Percentiles rank a stretch among this genome's conserved stretches.
phyloP scores from a whole-genome alignment of 2,329 filamentous ascomycete species.

The Sordariomycetes sp. region DNA sequence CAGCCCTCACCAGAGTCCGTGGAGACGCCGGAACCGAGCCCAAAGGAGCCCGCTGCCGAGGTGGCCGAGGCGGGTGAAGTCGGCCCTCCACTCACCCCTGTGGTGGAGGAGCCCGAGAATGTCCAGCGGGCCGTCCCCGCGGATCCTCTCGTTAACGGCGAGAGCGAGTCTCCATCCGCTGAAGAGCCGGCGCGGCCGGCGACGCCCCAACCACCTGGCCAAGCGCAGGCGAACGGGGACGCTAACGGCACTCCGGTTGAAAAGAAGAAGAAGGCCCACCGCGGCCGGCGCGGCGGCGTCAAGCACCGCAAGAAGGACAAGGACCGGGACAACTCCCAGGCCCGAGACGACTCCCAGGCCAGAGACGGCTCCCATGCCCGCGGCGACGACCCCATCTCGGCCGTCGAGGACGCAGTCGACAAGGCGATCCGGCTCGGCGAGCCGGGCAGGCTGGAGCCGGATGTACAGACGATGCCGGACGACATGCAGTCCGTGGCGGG shows the following conservation, averaged over 20 bases:
- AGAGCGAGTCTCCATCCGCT: background rate
- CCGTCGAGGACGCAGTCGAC: constrained; percentile 46
- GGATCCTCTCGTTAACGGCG: background rate
- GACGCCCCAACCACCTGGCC: background rate
- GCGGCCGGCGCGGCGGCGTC: constrained; percentile 61
- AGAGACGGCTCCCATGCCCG: background rate
- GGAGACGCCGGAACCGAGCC: background rate
- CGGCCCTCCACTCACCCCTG: background rate
- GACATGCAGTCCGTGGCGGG: constrained; percentile 50
- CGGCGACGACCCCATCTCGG: constrained; percentile 29
- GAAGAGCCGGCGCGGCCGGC: background rate
- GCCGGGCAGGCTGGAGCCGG: constrained; percentile 44
- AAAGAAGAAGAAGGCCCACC: constrained; percentile 41
- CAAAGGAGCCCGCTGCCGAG: background rate
- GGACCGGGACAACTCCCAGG: constrained; percentile 39
- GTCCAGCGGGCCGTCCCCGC: background rate
- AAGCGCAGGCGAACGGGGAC: background rate
- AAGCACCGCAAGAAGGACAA: constrained; percentile 54
- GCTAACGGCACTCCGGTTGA: background rate
- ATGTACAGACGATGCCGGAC: constrained; percentile 45
- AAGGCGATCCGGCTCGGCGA: constrained; percentile 48
- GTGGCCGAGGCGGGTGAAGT: background rate
- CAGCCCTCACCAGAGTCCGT: background rate
- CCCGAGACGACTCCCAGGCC: background rate
- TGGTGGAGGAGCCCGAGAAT: background rate